Evolutionary conservation across 352 stramenopile species (phyloP).

Genomic region (Pythium aristosporum): DNA sequence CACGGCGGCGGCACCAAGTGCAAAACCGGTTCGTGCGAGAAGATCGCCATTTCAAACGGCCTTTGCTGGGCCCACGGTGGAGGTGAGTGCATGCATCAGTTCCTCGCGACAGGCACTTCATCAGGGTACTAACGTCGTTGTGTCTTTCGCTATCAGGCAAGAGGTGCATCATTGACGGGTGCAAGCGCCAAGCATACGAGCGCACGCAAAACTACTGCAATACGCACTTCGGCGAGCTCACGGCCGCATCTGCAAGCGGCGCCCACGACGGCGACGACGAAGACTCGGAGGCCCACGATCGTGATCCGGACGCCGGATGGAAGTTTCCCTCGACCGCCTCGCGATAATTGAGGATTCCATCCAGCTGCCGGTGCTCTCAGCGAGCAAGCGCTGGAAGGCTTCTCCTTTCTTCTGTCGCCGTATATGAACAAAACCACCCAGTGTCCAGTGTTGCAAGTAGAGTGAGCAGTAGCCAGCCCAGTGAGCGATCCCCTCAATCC

Average conservation of each 20-base stretch:
- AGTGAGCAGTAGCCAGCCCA: no score
- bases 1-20: slow-evolving; percentile 86
- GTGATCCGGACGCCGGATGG: not conserved
- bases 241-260: not conserved
- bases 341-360: not conserved
- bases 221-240: slow-evolving; percentile 43
- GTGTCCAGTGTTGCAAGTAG: not conserved
- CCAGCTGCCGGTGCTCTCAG: not conserved
- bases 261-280: slow-evolving; percentile 11
- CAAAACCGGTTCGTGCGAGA: slow-evolving; percentile 61
- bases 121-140: not conserved
- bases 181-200: slow-evolving; percentile 73
- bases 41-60: slow-evolving; percentile 78
- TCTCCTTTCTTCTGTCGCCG: no score
- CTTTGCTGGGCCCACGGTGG: slow-evolving; percentile 78
- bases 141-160: slow-evolving; percentile 33
- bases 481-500: no score
- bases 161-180: slow-evolving; percentile 68
- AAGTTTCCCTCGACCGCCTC: not conserved
- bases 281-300: not conserved
- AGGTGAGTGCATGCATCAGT: slow-evolving; percentile 19
- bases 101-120: not conserved
- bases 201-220: slow-evolving; percentile 79
- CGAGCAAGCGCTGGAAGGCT: not conserved
- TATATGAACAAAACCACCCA: not conserved